Base-by-base conservation (phyloP, 2,329 filamentous ascomycete genomes). In the Botrytis aclada region DNA sequence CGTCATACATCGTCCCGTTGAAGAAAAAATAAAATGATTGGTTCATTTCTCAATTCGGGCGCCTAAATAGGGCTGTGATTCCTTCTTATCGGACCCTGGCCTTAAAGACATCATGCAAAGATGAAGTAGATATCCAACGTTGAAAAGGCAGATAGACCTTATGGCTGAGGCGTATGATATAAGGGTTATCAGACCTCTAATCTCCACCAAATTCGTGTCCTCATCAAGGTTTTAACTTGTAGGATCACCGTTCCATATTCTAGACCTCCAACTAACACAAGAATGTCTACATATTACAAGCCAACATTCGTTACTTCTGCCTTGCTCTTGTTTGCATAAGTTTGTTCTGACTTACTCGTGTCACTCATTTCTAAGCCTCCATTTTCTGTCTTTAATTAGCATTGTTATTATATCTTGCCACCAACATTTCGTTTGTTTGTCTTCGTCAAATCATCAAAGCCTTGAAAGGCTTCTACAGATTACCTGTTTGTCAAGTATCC, bases 1-100 rank as follows among this genome's bases (percentile, higher is more conserved):
- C 10, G 25, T 37, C n/a, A 41, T 63, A 29, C 8, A 37, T 51
- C 51, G 22, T 37, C 18, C 18, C 10, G 12, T 43, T 3, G 5
- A 20, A 45, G n/a, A 43, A 22, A n/a, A n/a, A 45, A 20, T 10
- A 25, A 60, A 63, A 61, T 51, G 16, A 51, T 63, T 70, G 69
- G 69, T 16, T 45, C 51, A 12, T 70, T 63, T 70, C n/a, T 51
- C 20, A 47, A 62, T 12, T 10, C 18, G 41, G 43, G 69, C 69
- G 56, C 69, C 20, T 63, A 47, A 39, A 51, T 63, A 70, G 58
- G 69, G 56, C 56, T 70, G 41, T 51, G 69, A 45, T 70, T 62
- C 37, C 29, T 63, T 51, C 22, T 51, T 16, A n/a, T 43, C 25
- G 41, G 2, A 51, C n/a, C 32, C 32, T 14, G 10, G 6, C 56